A percentile compares a stretch with the other conserved stretches of the same genome.
Evolutionary conservation across 331 rosid species (phyloP).

Genomic region (Malus hybrid): DNA sequence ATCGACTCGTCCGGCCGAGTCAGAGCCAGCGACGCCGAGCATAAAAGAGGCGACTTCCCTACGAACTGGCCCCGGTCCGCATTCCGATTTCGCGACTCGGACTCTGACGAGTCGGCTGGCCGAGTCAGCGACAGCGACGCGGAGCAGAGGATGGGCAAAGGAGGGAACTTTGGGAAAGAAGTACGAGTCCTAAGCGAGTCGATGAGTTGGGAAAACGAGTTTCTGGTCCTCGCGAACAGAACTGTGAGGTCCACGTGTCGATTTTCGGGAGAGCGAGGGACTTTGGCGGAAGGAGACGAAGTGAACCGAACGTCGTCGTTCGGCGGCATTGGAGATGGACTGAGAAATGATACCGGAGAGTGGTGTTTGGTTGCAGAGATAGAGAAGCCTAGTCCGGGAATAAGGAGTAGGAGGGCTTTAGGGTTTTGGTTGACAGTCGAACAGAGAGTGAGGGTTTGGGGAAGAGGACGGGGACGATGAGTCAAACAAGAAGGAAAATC

Average conservation of each 20-base stretch:
- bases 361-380: not conserved
- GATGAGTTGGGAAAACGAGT: conserved; percentile 48
- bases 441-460: not conserved
- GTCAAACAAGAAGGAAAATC: not conserved
- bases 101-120: not conserved
- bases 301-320: conserved; percentile 61
- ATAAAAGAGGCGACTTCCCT: conserved; percentile 47
- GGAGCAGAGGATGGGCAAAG: conserved; percentile 37
- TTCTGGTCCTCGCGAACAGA: conserved; percentile 24
- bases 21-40: conserved; percentile 61
- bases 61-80: conserved; percentile 4
- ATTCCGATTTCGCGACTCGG: not conserved
- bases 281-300: conserved; percentile 51
- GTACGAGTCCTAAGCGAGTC: conserved; percentile 34
- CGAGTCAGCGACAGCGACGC: conserved; percentile 45
- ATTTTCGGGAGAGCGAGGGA: conserved; percentile 35
- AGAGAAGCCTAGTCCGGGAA: not conserved
- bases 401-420: not conserved
- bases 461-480: not conserved
- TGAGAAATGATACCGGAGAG: not conserved
- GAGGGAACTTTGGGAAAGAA: not conserved
- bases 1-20: conserved; percentile 36
- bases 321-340: conserved; percentile 23
- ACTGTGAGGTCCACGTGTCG: conserved; percentile 19
- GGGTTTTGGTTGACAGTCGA: not conserved